Percentiles rank a stretch among this genome's conserved stretches.
These are phyloP conservation scores for Collybia sp. DNA, from an alignment of 768 basidiomycete genomes.

Conservation along the genomic window DNA sequence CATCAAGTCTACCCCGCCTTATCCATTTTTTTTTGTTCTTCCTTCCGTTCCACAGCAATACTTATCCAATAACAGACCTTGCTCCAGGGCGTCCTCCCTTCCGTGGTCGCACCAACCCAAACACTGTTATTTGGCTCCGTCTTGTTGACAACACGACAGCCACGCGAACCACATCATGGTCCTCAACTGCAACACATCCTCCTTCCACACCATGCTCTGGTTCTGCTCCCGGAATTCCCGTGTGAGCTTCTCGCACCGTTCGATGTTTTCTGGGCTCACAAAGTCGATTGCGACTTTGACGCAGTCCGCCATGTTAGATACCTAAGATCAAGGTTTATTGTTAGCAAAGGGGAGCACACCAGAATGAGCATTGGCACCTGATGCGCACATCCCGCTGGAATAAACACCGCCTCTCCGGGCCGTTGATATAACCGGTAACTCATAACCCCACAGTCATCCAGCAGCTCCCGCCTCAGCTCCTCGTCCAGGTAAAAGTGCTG, in stretches of 20 bases:
- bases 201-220: conserved; percentile 81
- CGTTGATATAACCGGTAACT: conserved; percentile 83
- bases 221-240: conserved; percentile 87
- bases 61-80: no score
- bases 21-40: no score
- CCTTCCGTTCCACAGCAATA: no score
- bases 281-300: conserved; percentile 94
- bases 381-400: conserved; percentile 89
- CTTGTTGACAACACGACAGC: conserved; percentile 52
- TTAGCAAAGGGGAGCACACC: background rate
- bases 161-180: conserved; percentile 93
- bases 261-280: conserved; percentile 88
- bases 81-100: no score
- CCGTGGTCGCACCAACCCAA: no score
- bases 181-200: conserved; percentile 83
- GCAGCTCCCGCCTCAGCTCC: conserved; percentile 60
- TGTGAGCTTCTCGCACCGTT: conserved; percentile 77
- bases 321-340: conserved; percentile 33
- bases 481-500: conserved; percentile 83
- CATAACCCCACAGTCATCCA: conserved; percentile 59
- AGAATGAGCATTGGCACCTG: conserved; percentile 43
- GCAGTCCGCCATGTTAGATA: conserved; percentile 85
- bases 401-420: conserved; percentile 89
- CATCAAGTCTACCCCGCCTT: no score
- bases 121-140: conserved; percentile 5